A percentile compares a stretch with the other conserved stretches of the same genome.
These are phyloP conservation scores for Naganishia albida DNA, from an alignment of 1,284 basidiomycete genomes.

Conservation along the genomic window DNA sequence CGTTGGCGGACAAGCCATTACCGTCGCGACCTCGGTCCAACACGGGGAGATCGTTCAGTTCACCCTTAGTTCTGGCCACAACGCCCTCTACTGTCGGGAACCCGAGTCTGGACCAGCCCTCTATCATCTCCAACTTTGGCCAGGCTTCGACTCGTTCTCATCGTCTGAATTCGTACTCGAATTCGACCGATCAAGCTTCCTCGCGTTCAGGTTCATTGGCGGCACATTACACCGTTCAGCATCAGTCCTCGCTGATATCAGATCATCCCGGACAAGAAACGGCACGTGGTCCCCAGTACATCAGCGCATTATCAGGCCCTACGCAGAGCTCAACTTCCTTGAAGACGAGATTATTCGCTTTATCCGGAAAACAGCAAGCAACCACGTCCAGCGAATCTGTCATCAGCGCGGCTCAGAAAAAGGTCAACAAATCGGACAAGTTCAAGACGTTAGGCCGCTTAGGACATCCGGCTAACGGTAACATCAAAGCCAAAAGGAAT, in stretches of 20 bases:
- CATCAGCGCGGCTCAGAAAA: neutral
- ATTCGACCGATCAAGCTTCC: slow-evolving; percentile 28
- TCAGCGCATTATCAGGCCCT: neutral
- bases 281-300: neutral
- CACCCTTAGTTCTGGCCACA: neutral
- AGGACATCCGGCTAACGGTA: slow-evolving; percentile 14
- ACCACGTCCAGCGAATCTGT: neutral
- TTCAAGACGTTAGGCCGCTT: slow-evolving; percentile 31
- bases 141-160: slow-evolving; percentile 21
- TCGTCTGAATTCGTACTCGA: slow-evolving; percentile 25
- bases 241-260: slow-evolving; percentile 13
- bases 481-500: slow-evolving; percentile 2
- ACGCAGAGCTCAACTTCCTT: slow-evolving; percentile 4
- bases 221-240: slow-evolving; percentile 12
- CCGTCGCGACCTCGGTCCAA: neutral
- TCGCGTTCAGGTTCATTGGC: slow-evolving; percentile 18
- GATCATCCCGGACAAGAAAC: neutral
- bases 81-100: slow-evolving; percentile 4
- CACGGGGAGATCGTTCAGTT: neutral
- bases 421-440: slow-evolving; percentile 24
- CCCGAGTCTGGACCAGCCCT: slow-evolving; percentile 1
- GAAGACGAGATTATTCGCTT: slow-evolving; percentile 21
- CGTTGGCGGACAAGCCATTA: neutral
- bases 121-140: slow-evolving; percentile 8
- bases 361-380: slow-evolving; percentile 18